phyloP scores from a whole-genome alignment of 1,284 basidiomycete genomes.

The Anthracocystis panici-leucophaei region DNA sequence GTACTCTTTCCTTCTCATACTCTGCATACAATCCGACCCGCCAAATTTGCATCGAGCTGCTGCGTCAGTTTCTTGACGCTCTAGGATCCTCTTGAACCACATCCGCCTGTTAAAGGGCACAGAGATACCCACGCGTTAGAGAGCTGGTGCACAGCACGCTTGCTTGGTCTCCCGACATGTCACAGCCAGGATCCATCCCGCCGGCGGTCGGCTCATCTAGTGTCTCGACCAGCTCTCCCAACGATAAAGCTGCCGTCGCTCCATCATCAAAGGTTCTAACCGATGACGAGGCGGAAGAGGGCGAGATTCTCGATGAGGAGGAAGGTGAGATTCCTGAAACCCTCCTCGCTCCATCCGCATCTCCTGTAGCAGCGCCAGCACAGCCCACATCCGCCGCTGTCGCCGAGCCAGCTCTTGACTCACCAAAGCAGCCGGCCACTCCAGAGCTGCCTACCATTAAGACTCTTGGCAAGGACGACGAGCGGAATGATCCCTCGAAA shows the following conservation, averaged over 20 bases:
- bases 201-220: conserved; percentile 5
- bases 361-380: background rate
- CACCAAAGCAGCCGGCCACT: conserved; percentile 21
- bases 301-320: conserved; percentile 49
- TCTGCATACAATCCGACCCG: background rate
- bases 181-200: conserved; percentile 26
- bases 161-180: conserved; percentile 13
- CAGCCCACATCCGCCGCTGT: conserved; percentile 2
- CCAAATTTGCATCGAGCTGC: background rate
- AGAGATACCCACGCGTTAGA: background rate
- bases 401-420: conserved; percentile 8
- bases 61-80: conserved; percentile 2
- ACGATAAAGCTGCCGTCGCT: conserved; percentile 4
- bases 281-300: conserved; percentile 52
- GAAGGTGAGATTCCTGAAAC: conserved; percentile 46
- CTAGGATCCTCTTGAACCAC: conserved; percentile 1
- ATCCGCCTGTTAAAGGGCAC: background rate
- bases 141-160: background rate
- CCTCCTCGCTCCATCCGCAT: conserved; percentile 7
- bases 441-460: conserved; percentile 13
- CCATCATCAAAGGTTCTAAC: conserved; percentile 9
- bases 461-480: background rate
- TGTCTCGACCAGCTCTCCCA: conserved; percentile 6
- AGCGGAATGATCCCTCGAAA: background rate
- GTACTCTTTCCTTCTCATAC: background rate